Evolutionary conservation across 2,329 filamentous ascomycete species (phyloP).

Genomic region (Calonectria leucothoes): DNA sequence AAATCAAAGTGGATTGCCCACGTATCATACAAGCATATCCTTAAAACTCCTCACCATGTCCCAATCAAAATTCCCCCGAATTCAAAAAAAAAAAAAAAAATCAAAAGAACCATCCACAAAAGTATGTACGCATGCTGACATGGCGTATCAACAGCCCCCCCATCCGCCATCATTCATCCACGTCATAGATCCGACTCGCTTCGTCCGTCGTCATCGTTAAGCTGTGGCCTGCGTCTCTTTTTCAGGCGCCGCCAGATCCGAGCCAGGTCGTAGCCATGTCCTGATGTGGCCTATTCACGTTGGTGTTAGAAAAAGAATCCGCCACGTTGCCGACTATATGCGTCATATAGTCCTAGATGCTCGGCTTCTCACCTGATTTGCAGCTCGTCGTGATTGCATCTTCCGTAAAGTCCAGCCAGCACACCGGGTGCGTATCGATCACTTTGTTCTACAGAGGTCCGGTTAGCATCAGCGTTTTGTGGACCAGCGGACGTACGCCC

Average conservation of each 20-base stretch:
- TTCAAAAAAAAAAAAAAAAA: neutral
- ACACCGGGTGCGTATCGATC: constrained; percentile 87
- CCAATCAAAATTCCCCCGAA: constrained; percentile 10
- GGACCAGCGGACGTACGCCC: constrained; percentile 8
- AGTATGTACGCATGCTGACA: constrained; percentile 15
- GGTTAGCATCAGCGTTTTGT: constrained; percentile 29
- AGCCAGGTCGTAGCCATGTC: constrained; percentile 75
- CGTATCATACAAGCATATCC: constrained; percentile 11
- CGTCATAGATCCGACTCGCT: constrained; percentile 25
- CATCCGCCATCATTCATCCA: constrained; percentile 29
- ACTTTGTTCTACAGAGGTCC: constrained; percentile 72
- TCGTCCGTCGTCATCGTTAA: constrained; percentile 28
- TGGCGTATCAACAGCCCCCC: constrained; percentile 18
- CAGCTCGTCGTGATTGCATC: constrained; percentile 94
- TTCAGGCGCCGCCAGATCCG: constrained; percentile 38
- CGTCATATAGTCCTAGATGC: neutral
- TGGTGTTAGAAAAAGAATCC: constrained; percentile 26
- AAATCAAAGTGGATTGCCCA: neutral
- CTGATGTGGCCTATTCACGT: constrained; percentile 73
- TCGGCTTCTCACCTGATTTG: constrained; percentile 77
- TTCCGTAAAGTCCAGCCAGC: constrained; percentile 93
- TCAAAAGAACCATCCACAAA: neutral
- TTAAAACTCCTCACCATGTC: constrained; percentile 5
- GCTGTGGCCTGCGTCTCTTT: constrained; percentile 33
- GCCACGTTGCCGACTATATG: neutral